A percentile compares a stretch with the other conserved stretches of the same genome.
phyloP scores from a whole-genome alignment of 108 stramenopile species.

The Pseudonitzschia pungens region DNA sequence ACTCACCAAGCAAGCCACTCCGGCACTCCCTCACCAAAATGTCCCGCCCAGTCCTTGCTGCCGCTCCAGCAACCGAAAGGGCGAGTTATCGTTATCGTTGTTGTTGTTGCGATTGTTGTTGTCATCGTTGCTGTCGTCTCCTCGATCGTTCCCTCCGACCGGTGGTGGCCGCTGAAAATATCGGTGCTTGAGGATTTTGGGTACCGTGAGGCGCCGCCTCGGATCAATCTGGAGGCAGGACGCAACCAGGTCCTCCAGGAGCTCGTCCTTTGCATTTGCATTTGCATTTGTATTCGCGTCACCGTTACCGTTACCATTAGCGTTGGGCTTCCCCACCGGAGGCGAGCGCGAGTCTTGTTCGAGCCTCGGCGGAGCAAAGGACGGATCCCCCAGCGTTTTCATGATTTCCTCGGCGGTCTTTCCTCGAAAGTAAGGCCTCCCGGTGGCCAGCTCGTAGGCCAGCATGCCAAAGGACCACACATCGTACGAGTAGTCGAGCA shows the following conservation, averaged over 20 bases:
- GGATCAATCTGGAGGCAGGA: background rate
- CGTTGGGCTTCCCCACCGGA: too few species aligned
- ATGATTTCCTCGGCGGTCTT: slow-evolving; percentile 26
- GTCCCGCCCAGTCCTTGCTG: too few species aligned
- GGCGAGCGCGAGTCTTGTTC: too few species aligned
- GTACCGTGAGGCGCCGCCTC: background rate
- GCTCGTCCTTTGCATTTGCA: background rate
- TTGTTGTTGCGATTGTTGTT: too few species aligned
- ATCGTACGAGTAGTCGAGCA: slow-evolving; percentile 76
- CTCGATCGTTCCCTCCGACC: background rate
- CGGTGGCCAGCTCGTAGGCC: slow-evolving; percentile 77
- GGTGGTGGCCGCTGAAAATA: background rate
- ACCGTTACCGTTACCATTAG: too few species aligned
- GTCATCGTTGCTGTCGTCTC: background rate
- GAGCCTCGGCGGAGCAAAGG: background rate
- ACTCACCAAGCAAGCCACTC: too few species aligned
- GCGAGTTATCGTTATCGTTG: too few species aligned
- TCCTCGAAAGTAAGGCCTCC: slow-evolving; percentile 66
- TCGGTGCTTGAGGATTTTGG: background rate
- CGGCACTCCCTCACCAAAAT: too few species aligned
- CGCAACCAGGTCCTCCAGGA: background rate
- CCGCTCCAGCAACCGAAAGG: too few species aligned
- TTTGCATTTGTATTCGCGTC: too few species aligned
- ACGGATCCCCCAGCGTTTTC: background rate
- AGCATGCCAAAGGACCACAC: slow-evolving; percentile 83